These are phyloP conservation scores for Mrakia hoshinonis DNA, from an alignment of 768 basidiomycete species.

Conservation along the genomic window DNA sequence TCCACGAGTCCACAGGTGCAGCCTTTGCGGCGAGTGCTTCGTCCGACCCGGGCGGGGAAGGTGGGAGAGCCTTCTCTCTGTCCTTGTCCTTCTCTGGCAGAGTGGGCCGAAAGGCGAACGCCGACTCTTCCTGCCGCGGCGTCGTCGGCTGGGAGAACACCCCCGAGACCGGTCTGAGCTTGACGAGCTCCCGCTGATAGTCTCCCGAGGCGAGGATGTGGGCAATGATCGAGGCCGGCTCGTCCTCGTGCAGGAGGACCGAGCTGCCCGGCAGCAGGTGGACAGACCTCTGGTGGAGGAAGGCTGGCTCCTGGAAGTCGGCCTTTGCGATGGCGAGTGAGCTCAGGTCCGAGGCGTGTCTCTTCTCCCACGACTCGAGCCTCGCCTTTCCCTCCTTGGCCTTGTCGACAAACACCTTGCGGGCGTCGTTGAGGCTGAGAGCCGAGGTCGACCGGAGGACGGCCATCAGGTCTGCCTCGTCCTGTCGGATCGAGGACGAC, in stretches of 20 bases:
- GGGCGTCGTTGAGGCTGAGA: conserved; percentile 8
- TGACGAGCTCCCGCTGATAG: conserved; percentile 47
- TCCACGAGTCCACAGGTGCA: conserved; percentile 5
- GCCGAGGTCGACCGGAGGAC: background rate
- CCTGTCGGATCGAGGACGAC: background rate
- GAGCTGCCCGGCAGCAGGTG: conserved; percentile 61
- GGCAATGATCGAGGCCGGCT: conserved; percentile 19
- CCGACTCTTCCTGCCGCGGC: conserved; percentile 1
- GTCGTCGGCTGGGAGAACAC: background rate
- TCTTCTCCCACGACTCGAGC: conserved; percentile 4
- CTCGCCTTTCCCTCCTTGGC: background rate
- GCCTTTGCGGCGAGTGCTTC: background rate
- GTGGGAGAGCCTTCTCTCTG: conserved; percentile 2
- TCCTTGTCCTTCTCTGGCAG: background rate
- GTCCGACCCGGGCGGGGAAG: background rate
- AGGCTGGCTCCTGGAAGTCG: background rate
- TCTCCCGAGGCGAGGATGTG: conserved; percentile 44
- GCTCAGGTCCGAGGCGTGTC: background rate
- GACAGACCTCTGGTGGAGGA: conserved; percentile 42
- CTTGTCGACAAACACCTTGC: conserved; percentile 6
- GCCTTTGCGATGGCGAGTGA: background rate
- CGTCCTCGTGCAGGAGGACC: conserved; percentile 56
- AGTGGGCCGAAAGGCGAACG: background rate
- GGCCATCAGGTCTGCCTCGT: conserved; percentile 6
- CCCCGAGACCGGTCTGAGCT: background rate